Base-by-base conservation (phyloP, 129 eudicot species). In the Deinandra increscens region DNA sequence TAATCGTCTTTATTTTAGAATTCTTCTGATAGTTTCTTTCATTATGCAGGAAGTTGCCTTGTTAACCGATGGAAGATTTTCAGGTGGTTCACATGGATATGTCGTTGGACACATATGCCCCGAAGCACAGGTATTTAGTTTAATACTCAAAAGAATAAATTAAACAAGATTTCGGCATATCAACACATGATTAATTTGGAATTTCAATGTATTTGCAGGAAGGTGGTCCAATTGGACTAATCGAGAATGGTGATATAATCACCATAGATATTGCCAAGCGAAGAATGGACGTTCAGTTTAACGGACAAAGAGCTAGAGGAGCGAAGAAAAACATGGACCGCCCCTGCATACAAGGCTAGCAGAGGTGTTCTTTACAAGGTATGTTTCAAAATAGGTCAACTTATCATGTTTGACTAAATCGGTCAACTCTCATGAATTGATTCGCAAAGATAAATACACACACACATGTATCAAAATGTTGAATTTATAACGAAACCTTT, bases 61-160 rank as follows among this genome's bases (percentile, higher is more conserved):
- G 72, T 82, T 91, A 39, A 91, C 97, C 0, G 96, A 91, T 72
- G 95, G 95, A 69, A 80, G 88, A 68, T 89, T 86, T 87, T 89
- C 99, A 58, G 97, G 99, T 73, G 97, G 95, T 67, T 93, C 99
- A 60, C 99, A 89, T 49, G 99, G 97, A 58, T 93, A 84, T 78
- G 99, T 89, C 63, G 91, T 93, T 70, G 97, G 97, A 18, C 99
- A 93, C 77, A 85, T 93, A 60, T 89, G 95, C 81, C 97, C 99
- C 20, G 97, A 93, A 83, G 97, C 99, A 68, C 99, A 93, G 95
- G 97, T 89, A 34, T 14, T 36, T 4, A 36, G 5, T 36, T 36
- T n/a, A n/a, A n/a, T n/a, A n/a, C n/a, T n/a, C n/a, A 36, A 36
- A 36, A 36, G 6, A 36, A 4, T 7, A 4, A 36, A 36, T 36